A percentile compares a stretch with the other conserved stretches of the same genome.
These are phyloP conservation scores for Jacaranda copaia DNA, from an alignment of 257 asterid species.

Conservation along the genomic window DNA sequence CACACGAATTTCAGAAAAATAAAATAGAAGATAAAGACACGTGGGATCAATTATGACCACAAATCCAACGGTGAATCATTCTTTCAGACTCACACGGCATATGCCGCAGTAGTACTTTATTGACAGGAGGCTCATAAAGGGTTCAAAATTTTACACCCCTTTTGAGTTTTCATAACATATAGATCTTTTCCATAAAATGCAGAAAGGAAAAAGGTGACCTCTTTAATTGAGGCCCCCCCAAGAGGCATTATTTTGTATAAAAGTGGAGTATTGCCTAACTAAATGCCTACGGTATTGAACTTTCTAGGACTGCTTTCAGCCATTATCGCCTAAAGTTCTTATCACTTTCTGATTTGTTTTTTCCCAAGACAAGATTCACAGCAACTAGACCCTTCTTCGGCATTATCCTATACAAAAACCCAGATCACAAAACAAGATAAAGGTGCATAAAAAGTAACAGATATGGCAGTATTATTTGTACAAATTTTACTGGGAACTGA, in stretches of 20 bases:
- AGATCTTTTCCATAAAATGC: not conserved
- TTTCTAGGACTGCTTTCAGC: not conserved
- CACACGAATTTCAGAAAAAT: not conserved
- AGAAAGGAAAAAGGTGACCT: not conserved
- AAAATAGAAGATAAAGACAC: not conserved
- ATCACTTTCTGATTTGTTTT: not conserved
- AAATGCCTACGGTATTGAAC: not conserved
- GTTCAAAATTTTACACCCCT: not conserved
- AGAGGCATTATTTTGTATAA: not conserved
- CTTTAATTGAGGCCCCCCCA: constrained; percentile 23
- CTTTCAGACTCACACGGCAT: not conserved
- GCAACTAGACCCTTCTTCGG: not conserved
- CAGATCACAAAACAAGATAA: not conserved
- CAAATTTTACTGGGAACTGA: too few relatives aligned
- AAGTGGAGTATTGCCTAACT: constrained; percentile 16
- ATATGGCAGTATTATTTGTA: too few relatives aligned
- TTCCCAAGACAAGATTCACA: not conserved
- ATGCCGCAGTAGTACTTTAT: not conserved
- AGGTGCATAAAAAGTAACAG: too few relatives aligned
- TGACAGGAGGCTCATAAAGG: not conserved
- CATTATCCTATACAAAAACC: not conserved
- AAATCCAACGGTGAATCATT: not conserved
- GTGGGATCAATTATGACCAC: not conserved
- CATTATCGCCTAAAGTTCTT: not conserved
- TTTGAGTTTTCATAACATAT: not conserved